Conservation (phyloP, 2,329 filamentous ascomycete species). For the Paecilomyces sp. region DNA sequence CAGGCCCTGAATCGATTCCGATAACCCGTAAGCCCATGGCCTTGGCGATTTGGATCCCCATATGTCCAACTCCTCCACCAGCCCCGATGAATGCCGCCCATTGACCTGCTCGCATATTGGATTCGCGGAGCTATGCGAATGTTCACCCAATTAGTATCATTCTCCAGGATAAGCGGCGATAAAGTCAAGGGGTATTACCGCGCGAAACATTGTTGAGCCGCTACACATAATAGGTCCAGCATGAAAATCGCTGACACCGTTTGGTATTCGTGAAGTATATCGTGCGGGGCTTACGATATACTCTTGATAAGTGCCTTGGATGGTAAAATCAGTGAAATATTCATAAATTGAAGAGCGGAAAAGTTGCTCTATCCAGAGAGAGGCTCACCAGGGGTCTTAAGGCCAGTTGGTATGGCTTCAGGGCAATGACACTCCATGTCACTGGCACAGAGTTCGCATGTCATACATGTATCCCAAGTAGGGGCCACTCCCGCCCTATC, state of each 20-base stretch:
- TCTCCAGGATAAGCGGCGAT: conserved; percentile 7
- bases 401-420: conserved; percentile 49
- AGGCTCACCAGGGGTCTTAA: conserved; percentile 35
- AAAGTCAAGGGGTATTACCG: conserved; percentile 48
- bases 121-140: too few species aligned
- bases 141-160: too few species aligned
- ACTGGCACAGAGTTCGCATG: conserved; percentile 39
- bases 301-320: conserved; percentile 49
- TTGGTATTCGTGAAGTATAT: conserved; percentile 50
- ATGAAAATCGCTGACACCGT: conserved; percentile 48
- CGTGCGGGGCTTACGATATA: conserved; percentile 51
- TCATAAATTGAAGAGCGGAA: conserved; percentile 19
- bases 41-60: too few species aligned
- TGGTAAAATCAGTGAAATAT: background rate
- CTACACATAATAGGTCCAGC: conserved; percentile 56
- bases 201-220: conserved; percentile 51
- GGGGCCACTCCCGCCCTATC: conserved; percentile 49
- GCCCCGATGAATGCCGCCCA: too few species aligned
- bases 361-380: conserved; percentile 28
- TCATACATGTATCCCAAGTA: conserved; percentile 44
- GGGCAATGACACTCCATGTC: conserved; percentile 1
- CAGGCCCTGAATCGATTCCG: too few species aligned
- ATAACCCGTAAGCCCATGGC: too few species aligned
- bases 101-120: too few species aligned
- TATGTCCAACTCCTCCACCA: too few species aligned